A percentile compares a stretch with the other conserved stretches of the same genome.
Conservation (phyloP, 1,139 yeast species). For the Blastobotrys raffinosifermentans region DNA sequence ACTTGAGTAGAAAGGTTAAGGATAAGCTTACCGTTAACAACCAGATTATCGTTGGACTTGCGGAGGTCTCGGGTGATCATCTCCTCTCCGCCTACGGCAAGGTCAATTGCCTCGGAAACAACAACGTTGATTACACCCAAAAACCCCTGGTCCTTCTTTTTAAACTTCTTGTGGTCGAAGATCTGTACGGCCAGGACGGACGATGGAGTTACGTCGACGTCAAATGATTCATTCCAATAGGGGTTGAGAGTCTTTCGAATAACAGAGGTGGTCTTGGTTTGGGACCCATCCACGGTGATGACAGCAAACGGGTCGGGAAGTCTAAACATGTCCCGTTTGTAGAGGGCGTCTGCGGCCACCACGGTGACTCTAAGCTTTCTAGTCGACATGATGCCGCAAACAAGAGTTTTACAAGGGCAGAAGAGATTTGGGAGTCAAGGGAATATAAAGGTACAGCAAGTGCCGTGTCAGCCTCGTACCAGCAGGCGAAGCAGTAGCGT, state of each 20-base stretch:
- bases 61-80: conserved; percentile 90
- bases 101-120: conserved; percentile 82
- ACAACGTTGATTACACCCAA: conserved; percentile 92
- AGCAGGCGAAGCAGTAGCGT: too few relatives aligned
- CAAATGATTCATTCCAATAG: conserved; percentile 93
- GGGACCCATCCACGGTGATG: conserved; percentile 92
- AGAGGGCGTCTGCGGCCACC: conserved; percentile 93
- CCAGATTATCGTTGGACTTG: conserved; percentile 83
- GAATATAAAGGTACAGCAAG: too few relatives aligned
- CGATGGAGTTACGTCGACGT: conserved; percentile 70
- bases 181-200: conserved; percentile 89
- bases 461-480: too few relatives aligned
- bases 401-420: too few relatives aligned
- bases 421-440: too few relatives aligned
- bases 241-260: conserved; percentile 94
- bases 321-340: conserved; percentile 90
- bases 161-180: conserved; percentile 94
- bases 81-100: conserved; percentile 55
- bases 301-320: conserved; percentile 97
- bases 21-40: conserved; percentile 87
- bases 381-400: background rate
- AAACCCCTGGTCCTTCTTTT: conserved; percentile 98
- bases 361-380: conserved; percentile 32
- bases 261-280: conserved; percentile 90
- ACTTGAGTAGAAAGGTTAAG: conserved; percentile 42